Conservation (phyloP, 208 protist genomes). For the Tritrichomonas foetus region DNA sequence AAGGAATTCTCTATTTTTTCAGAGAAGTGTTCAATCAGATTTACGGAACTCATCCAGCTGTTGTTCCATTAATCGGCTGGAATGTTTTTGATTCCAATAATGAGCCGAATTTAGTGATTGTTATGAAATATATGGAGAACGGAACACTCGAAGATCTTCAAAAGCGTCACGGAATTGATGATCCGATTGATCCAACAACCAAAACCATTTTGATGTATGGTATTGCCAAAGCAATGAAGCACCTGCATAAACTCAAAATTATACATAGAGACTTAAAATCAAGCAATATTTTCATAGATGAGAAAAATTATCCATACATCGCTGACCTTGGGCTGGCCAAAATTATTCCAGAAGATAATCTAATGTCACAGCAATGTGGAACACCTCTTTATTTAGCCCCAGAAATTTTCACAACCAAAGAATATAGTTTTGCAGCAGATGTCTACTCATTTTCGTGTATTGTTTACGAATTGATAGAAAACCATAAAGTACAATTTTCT, state of each 20-base stretch:
- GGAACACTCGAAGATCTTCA: too few species aligned
- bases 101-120: too few species aligned
- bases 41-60: too few species aligned
- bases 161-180: too few species aligned
- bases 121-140: too few species aligned
- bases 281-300: constrained; percentile 50
- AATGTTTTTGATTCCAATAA: too few species aligned
- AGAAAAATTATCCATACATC: constrained; percentile 47
- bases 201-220: neutral
- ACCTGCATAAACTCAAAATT: constrained; percentile 10
- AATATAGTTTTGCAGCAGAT: neutral
- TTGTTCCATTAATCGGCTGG: too few species aligned
- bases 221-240: neutral
- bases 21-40: too few species aligned
- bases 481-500: too few species aligned
- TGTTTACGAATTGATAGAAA: constrained; percentile 56
- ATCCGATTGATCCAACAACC: neutral
- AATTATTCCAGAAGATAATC: constrained; percentile 40
- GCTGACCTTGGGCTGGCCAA: constrained; percentile 54
- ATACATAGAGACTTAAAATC: constrained; percentile 56
- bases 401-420: constrained; percentile 47
- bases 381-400: constrained; percentile 54
- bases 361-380: constrained; percentile 47
- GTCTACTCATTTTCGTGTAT: constrained; percentile 55
- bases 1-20: too few species aligned